Evolutionary conservation across 164 flowering plant genomes (phyloP).

Genomic region (Vitis cinerea): DNA sequence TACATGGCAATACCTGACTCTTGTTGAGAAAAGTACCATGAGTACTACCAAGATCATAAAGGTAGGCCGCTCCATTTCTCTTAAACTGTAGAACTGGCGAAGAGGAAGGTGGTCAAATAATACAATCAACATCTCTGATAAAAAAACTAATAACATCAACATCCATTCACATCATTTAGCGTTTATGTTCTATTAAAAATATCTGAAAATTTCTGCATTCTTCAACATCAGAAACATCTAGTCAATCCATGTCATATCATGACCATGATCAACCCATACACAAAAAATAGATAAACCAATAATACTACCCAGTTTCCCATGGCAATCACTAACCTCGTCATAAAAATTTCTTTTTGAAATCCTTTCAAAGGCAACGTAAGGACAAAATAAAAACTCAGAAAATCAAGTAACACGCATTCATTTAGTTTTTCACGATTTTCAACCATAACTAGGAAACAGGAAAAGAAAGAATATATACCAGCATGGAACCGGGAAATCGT

Average conservation of each 20-base stretch:
- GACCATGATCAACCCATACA: too few relatives aligned
- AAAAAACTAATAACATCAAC: too few relatives aligned
- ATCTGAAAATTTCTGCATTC: too few relatives aligned
- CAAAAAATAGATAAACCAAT: too few relatives aligned
- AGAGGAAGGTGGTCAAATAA: constrained; percentile 3
- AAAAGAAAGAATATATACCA: constrained; percentile 41
- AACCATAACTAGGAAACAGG: neutral
- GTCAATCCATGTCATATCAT: too few relatives aligned
- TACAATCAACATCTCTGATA: neutral
- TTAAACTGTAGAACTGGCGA: constrained; percentile 83
- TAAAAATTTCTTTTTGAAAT: too few relatives aligned
- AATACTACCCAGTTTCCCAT: too few relatives aligned
- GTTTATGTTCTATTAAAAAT: too few relatives aligned
- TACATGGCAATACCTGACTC: constrained; percentile 57
- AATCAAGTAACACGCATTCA: neutral
- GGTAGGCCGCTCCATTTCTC: constrained; percentile 65
- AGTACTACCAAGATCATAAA: constrained; percentile 92
- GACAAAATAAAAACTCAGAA: neutral
- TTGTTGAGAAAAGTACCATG: constrained; percentile 92
- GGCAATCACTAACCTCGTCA: too few relatives aligned
- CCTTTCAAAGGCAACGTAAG: too few relatives aligned
- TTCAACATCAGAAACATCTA: too few relatives aligned
- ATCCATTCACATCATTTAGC: too few relatives aligned
- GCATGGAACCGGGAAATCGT: constrained; percentile 96
- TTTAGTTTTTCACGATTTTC: neutral